phyloP scores from a whole-genome alignment of 2,329 filamentous ascomycete species.

The Colletotrichum truncatum region DNA sequence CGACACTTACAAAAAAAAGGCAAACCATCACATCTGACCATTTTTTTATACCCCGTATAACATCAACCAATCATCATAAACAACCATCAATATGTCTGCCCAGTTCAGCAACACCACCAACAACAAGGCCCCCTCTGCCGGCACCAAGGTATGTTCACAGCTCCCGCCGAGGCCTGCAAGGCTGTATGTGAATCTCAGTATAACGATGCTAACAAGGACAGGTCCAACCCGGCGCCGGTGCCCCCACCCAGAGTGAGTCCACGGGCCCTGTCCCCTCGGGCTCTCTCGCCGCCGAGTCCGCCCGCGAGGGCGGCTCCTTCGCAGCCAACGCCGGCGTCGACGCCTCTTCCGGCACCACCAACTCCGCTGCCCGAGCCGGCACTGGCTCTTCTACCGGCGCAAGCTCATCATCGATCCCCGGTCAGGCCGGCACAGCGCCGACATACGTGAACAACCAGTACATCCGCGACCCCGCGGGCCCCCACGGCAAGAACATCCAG shows the following conservation, averaged over 20 bases:
- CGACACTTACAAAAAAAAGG: not conserved
- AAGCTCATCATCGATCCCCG: constrained; percentile 15
- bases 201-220: constrained; percentile 37
- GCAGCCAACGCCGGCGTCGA: constrained; percentile 65
- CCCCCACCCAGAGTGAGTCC: constrained; percentile 65
- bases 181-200: not conserved
- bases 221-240: constrained; percentile 56
- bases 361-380: not conserved
- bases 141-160: constrained; percentile 15
- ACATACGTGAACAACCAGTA: constrained; percentile 48
- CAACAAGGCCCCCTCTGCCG: constrained; percentile 22
- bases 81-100: not conserved
- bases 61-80: not conserved
- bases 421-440: constrained; percentile 42
- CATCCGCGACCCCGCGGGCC: constrained; percentile 40
- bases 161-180: not conserved
- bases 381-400: constrained; percentile 10
- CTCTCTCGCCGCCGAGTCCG: constrained; percentile 81
- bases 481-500: constrained; percentile 53
- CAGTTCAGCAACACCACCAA: constrained; percentile 11
- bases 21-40: not conserved
- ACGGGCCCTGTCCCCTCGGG: constrained; percentile 72
- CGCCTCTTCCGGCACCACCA: constrained; percentile 44
- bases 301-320: constrained; percentile 67
- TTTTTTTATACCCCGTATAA: not conserved